Evolutionary conservation across 2,329 filamentous ascomycete species (phyloP).

Genomic region (Chaetoscypha palmicola): DNA sequence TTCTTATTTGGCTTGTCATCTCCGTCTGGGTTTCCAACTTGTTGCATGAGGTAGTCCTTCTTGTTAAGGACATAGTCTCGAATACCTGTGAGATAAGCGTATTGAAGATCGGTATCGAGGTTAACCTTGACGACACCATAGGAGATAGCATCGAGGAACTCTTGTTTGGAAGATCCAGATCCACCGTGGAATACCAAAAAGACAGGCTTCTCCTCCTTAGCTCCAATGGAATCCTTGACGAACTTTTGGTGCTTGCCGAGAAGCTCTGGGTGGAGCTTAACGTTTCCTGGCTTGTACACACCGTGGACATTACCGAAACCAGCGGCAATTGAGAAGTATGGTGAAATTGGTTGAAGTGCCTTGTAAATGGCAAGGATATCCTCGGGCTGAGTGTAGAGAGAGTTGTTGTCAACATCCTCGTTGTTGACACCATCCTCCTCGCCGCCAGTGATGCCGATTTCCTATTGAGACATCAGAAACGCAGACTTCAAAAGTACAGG

Average conservation of each 20-base stretch:
- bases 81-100: constrained; percentile 85
- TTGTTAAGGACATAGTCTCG: constrained; percentile 91
- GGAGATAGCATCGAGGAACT: constrained; percentile 82
- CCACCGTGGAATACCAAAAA: constrained; percentile 99
- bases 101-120: constrained; percentile 96
- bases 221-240: constrained; percentile 71
- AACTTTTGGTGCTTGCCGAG: constrained; percentile 94
- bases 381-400: constrained; percentile 95
- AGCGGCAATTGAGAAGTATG: constrained; percentile 96
- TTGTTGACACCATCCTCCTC: constrained; percentile 99
- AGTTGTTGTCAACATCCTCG: constrained; percentile 93
- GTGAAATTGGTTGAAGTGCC: constrained; percentile 75
- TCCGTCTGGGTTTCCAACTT: constrained; percentile 93
- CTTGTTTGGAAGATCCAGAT: constrained; percentile 81
- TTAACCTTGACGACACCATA: constrained; percentile 99
- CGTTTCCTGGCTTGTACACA: constrained; percentile 97
- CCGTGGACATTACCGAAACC: constrained; percentile 99
- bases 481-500: too few species aligned
- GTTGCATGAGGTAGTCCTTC: constrained; percentile 83
- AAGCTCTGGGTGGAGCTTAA: constrained; percentile 92
- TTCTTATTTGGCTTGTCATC: constrained; percentile 99
- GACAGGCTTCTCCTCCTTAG: constrained; percentile 79
- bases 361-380: constrained; percentile 91
- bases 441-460: constrained; percentile 91
- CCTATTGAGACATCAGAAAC: too few species aligned